These are phyloP conservation scores for Pseudodiploospora longispora DNA, from an alignment of 2,329 filamentous ascomycete genomes.

Conservation along the genomic window DNA sequence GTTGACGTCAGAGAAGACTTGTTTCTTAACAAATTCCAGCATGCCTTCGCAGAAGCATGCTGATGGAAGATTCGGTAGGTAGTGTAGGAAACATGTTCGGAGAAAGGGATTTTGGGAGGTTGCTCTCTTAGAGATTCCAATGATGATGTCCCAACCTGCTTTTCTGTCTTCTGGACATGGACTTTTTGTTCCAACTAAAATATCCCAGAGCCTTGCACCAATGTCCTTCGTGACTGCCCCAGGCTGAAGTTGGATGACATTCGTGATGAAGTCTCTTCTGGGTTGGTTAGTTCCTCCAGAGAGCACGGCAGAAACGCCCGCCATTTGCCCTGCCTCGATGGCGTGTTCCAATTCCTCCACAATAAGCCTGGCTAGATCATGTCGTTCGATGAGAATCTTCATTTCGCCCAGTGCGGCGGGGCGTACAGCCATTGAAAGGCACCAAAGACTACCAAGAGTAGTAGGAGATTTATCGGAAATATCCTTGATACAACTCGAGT, in stretches of 20 bases:
- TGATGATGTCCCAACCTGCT: conserved; percentile 61
- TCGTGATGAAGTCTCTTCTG: conserved; percentile 49
- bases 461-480: conserved; percentile 55
- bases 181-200: conserved; percentile 59
- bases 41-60: conserved; percentile 52
- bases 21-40: conserved; percentile 53
- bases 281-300: conserved; percentile 40
- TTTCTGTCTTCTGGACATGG: conserved; percentile 53
- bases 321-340: conserved; percentile 21
- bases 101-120: conserved; percentile 48
- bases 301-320: conserved; percentile 36
- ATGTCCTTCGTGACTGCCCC: conserved; percentile 53
- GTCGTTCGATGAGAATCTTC: conserved; percentile 48
- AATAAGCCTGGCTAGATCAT: conserved; percentile 53
- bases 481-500: conserved; percentile 58
- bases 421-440: conserved; percentile 44
- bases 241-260: conserved; percentile 53
- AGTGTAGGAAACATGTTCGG: conserved; percentile 42
- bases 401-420: conserved; percentile 43
- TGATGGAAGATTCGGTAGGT: conserved; percentile 50
- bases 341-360: conserved; percentile 57
- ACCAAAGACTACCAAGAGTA: conserved; percentile 66
- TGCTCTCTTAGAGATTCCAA: conserved; percentile 33
- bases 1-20: conserved; percentile 39
- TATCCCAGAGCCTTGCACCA: conserved; percentile 60